Evolutionary conservation across 768 basidiomycete species (phyloP).

Genomic region (Boletus insuetus): DNA sequence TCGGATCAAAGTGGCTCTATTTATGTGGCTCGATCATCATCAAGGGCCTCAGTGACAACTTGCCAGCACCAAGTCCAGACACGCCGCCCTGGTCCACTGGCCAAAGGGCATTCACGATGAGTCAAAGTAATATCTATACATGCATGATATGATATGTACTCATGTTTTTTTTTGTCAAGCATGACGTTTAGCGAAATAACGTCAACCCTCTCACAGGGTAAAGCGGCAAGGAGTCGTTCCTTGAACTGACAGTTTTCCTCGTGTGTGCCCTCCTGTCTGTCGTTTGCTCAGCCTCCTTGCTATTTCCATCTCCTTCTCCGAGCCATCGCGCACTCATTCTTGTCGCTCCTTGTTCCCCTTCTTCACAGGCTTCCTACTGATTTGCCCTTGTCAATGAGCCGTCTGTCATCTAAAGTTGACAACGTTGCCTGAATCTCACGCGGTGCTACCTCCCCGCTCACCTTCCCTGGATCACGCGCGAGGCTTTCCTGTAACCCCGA

Average conservation of each 20-base stretch:
- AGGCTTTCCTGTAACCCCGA: neutral
- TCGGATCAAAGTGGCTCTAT: constrained; percentile 10
- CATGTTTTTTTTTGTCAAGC: neutral
- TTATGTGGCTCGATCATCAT: neutral
- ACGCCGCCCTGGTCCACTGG: no score
- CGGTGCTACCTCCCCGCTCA: constrained; percentile 15
- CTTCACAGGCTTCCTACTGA: neutral
- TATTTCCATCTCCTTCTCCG: neutral
- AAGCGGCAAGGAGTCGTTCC: constrained; percentile 1
- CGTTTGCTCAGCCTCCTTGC: neutral
- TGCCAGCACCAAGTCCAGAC: no score
- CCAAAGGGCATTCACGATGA: no score
- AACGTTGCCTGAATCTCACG: constrained; percentile 19
- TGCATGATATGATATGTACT: no score
- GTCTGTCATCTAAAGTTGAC: neutral
- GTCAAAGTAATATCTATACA: no score
- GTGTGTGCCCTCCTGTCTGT: constrained; percentile 5
- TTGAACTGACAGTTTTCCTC: constrained; percentile 4
- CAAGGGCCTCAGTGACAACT: no score
- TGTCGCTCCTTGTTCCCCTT: neutral
- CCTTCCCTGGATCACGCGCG: neutral
- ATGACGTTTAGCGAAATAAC: constrained; percentile 13
- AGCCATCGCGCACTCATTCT: neutral
- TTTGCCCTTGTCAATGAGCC: constrained; percentile 10
- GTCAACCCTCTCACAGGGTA: constrained; percentile 11